These are phyloP conservation scores for Nicotiana noctiflora DNA, from an alignment of 257 asterid genomes.

Conservation along the genomic window DNA sequence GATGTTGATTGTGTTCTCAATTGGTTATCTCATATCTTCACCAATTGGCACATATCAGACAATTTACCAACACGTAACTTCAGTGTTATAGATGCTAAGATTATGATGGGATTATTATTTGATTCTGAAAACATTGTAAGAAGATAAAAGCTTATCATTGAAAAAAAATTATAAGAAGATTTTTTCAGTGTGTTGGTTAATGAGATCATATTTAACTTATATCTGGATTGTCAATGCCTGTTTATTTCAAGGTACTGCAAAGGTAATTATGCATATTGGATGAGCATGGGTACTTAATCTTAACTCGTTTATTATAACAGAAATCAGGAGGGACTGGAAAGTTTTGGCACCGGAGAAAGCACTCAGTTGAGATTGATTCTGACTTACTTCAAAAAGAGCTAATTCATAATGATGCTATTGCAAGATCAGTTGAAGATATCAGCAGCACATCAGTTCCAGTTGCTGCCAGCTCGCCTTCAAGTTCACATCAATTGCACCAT, in stretches of 20 bases:
- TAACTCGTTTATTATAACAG: conserved; percentile 31
- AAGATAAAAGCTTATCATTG: too few species aligned
- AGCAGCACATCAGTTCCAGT: conserved; percentile 42
- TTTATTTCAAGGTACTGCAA: not conserved
- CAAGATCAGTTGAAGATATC: conserved; percentile 35
- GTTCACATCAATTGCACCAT: conserved; percentile 51
- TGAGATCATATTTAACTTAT: not conserved
- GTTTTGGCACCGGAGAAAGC: conserved; percentile 75
- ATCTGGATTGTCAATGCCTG: not conserved
- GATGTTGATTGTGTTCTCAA: not conserved
- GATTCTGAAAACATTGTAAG: not conserved
- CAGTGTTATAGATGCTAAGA: not conserved
- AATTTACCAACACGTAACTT: not conserved
- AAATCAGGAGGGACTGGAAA: conserved; percentile 55
- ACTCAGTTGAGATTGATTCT: conserved; percentile 64
- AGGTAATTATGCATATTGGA: not conserved
- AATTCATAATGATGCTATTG: conserved; percentile 26
- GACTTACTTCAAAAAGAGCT: conserved; percentile 44
- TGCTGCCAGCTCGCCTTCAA: conserved; percentile 54
- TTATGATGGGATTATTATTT: not conserved
- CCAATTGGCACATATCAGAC: not conserved
- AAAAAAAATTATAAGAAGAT: not conserved
- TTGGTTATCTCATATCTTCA: not conserved
- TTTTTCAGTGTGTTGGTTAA: not conserved
- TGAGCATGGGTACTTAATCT: not conserved